These are phyloP conservation scores for Exsudoporus floridanus DNA, from an alignment of 1,284 basidiomycete genomes.

Conservation along the genomic window DNA sequence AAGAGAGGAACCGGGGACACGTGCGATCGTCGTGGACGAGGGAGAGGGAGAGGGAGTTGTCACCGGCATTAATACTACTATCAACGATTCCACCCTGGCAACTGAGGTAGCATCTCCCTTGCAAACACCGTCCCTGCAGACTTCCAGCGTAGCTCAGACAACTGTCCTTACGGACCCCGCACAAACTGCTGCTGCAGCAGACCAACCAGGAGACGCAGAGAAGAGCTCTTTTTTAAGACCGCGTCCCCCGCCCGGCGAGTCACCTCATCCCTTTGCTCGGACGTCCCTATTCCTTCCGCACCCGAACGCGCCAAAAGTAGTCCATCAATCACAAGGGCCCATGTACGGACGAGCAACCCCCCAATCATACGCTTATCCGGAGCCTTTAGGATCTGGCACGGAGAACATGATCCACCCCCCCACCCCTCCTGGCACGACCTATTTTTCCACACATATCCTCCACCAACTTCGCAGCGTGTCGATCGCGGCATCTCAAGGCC, in stretches of 20 bases:
- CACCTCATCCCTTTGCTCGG: slow-evolving; percentile 36
- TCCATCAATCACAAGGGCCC: slow-evolving; percentile 45
- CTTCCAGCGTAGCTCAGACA: background rate
- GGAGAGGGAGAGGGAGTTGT: slow-evolving; percentile 1
- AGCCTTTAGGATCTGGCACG: slow-evolving; percentile 2
- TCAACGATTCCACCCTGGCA: slow-evolving; percentile 6
- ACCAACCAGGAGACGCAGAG: slow-evolving; percentile 12
- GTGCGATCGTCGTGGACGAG: slow-evolving; percentile 32
- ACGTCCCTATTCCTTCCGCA: slow-evolving; percentile 67
- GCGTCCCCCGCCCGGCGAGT: slow-evolving; percentile 19
- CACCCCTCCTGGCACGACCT: slow-evolving; percentile 26
- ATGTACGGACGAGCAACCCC: slow-evolving; percentile 53
- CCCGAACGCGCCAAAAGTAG: slow-evolving; percentile 65
- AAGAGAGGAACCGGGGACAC: background rate
- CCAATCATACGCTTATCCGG: slow-evolving; percentile 17
- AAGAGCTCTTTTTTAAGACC: slow-evolving; percentile 28
- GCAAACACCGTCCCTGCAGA: slow-evolving; percentile 3
- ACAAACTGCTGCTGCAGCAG: background rate
- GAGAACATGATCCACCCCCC: background rate
- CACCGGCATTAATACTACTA: slow-evolving; percentile 7
- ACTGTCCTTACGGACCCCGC: slow-evolving; percentile 10
- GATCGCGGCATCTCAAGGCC: slow-evolving; percentile 15
- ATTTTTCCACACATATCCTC: slow-evolving; percentile 29
- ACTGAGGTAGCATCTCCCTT: slow-evolving; percentile 13
- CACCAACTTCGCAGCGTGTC: slow-evolving; percentile 29